Conservation (phyloP, 768 basidiomycete species). For the Termitomyces sp. region DNA sequence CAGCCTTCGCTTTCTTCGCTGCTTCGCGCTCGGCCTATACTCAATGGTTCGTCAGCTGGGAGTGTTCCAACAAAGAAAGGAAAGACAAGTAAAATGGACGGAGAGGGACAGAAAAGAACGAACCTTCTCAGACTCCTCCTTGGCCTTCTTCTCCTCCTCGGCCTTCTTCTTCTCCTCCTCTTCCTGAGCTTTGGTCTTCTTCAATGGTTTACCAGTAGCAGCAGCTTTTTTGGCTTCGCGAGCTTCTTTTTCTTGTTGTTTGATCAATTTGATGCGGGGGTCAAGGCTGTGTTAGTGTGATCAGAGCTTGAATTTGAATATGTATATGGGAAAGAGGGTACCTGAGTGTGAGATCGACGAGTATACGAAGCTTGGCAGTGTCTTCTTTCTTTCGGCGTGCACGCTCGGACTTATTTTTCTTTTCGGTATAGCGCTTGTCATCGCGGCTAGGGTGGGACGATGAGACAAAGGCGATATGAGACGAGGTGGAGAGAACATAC, state of each 20-base stretch:
- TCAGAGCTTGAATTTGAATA: background rate
- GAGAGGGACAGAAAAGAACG: slow-evolving; percentile 6
- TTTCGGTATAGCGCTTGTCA: slow-evolving; percentile 98
- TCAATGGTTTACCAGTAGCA: slow-evolving; percentile 44
- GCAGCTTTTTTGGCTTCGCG: slow-evolving; percentile 82
- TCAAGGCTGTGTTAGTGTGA: slow-evolving; percentile 45
- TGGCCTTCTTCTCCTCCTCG: slow-evolving; percentile 65
- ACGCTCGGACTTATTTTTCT: slow-evolving; percentile 98
- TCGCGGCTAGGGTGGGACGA: slow-evolving; percentile 64
- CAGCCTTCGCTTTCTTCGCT: slow-evolving; percentile 80
- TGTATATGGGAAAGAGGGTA: slow-evolving; percentile 10
- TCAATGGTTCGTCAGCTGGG: background rate
- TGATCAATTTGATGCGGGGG: slow-evolving; percentile 96
- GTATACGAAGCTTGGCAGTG: slow-evolving; percentile 76
- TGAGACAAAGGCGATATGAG: background rate
- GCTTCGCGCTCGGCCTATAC: slow-evolving; percentile 51
- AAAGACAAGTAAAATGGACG: background rate
- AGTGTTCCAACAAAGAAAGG: background rate
- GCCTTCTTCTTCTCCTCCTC: slow-evolving; percentile 71
- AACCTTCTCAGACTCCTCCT: slow-evolving; percentile 85
- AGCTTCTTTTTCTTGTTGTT: slow-evolving; percentile 92
- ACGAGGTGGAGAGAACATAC: slow-evolving; percentile 33
- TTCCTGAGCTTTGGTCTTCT: slow-evolving; percentile 70
- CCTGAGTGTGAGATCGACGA: slow-evolving; percentile 83
- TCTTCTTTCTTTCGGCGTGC: slow-evolving; percentile 97